Conservation (phyloP, 495 filamentous ascomycete genomes). For the Staphylotrichum tortipilum region DNA sequence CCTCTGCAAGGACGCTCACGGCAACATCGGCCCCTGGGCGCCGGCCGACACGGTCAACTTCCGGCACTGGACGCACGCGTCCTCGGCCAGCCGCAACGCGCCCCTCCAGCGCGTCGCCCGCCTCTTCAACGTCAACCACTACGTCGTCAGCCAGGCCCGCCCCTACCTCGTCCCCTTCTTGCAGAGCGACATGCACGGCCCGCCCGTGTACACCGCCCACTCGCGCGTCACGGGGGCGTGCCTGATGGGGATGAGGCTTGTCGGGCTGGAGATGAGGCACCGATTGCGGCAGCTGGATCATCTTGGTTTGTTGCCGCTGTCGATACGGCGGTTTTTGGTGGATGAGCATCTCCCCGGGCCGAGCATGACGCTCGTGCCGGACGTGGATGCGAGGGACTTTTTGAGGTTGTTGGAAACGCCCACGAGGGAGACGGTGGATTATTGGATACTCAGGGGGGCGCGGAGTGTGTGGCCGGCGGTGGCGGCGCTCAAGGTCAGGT, state of each 20-base stretch:
- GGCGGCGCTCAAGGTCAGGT: constrained; percentile 71
- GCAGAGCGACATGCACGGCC: constrained; percentile 68
- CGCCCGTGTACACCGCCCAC: constrained; percentile 39
- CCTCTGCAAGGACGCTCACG: constrained; percentile 73
- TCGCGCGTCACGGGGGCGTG: too few relatives aligned
- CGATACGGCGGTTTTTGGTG: constrained; percentile 68
- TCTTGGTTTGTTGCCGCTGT: constrained; percentile 58
- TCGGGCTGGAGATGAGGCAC: constrained; percentile 72
- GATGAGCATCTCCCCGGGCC: constrained; percentile 81
- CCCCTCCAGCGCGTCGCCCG: constrained; percentile 78
- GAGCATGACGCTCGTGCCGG: constrained; percentile 73
- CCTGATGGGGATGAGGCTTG: too few relatives aligned
- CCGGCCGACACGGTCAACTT: constrained; percentile 58
- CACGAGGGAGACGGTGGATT: constrained; percentile 61
- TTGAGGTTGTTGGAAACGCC: constrained; percentile 70
- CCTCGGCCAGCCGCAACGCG: constrained; percentile 62
- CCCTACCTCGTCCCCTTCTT: constrained; percentile 82
- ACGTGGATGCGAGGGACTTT: constrained; percentile 64
- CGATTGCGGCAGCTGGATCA: constrained; percentile 75
- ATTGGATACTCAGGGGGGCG: constrained; percentile 83
- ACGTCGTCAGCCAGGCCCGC: constrained; percentile 69
- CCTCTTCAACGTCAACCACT: constrained; percentile 91
- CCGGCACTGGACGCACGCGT: constrained; percentile 58
- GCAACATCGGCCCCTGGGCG: constrained; percentile 72
- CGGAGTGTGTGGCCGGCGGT: constrained; percentile 89